Evolutionary conservation across 352 stramenopile species (phyloP).

Genomic region (Phytophthora hybrid): DNA sequence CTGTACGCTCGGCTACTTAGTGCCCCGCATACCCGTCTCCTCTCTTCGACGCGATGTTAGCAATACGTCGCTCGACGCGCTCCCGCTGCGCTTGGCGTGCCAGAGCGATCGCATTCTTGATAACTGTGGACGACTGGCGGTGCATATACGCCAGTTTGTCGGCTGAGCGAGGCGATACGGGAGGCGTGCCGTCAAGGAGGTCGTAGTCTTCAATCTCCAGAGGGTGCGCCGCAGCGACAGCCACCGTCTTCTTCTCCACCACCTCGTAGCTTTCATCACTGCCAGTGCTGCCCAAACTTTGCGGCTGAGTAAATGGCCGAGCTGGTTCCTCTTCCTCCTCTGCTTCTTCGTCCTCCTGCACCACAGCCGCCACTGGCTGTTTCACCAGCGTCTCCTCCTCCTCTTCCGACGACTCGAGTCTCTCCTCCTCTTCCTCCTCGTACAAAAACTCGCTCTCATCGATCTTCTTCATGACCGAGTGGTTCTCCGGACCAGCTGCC

Average conservation of each 20-base stretch:
- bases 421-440: constrained; percentile 55
- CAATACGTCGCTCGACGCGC: constrained; percentile 69
- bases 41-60: constrained; percentile 54
- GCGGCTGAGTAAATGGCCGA: not conserved
- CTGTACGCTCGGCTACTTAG: constrained; percentile 15
- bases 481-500: constrained; percentile 38
- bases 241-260: constrained; percentile 35
- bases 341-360: constrained; percentile 18
- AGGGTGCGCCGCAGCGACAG: constrained; percentile 19
- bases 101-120: constrained; percentile 63
- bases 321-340: constrained; percentile 9
- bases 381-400: constrained; percentile 6
- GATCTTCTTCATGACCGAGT: constrained; percentile 53
- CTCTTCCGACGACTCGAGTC: constrained; percentile 37
- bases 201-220: constrained; percentile 34
- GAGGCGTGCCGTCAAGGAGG: constrained; percentile 41
- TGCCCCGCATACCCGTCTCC: constrained; percentile 47
- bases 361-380: not conserved
- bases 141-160: constrained; percentile 41
- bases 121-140: constrained; percentile 48
- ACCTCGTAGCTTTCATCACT: constrained; percentile 56
- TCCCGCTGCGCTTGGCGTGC: constrained; percentile 60
- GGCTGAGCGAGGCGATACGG: constrained; percentile 40
- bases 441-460: constrained; percentile 65
- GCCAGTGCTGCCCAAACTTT: constrained; percentile 37